Conservation (phyloP, 73 alveolate genomes). For the Paramecium sexaurelia region DNA sequence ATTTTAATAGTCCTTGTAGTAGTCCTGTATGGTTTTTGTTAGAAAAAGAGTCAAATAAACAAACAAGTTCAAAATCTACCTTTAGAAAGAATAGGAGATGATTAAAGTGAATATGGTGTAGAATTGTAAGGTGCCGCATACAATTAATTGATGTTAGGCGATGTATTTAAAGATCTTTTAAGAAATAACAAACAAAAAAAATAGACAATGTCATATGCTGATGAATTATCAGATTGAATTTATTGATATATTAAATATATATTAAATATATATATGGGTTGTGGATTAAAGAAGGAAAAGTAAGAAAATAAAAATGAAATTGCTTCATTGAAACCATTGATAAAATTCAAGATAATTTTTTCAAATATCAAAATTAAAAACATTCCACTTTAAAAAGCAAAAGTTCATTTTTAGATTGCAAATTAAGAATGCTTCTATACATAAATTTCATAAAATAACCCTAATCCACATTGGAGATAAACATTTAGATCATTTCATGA, state of each 20-base stretch:
- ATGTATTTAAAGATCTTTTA: neutral
- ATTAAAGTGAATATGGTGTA: neutral
- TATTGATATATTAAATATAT: neutral
- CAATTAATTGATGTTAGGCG: neutral
- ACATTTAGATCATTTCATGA: neutral
- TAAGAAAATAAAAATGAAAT: neutral
- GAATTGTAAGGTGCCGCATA: neutral
- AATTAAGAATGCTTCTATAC: neutral
- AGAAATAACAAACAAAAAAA: neutral
- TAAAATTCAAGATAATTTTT: slow-evolving; percentile 1
- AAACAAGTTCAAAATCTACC: neutral
- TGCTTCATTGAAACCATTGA: neutral
- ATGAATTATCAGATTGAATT: neutral
- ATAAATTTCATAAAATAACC: neutral
- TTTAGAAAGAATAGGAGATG: neutral
- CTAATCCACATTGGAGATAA: slow-evolving; percentile 53
- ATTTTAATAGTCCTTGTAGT: neutral
- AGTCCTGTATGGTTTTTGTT: neutral
- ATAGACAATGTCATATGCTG: neutral
- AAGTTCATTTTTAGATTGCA: neutral
- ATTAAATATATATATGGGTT: slow-evolving; percentile 22
- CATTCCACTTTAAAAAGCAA: neutral
- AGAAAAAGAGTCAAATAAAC: neutral
- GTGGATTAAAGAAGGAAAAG: neutral
- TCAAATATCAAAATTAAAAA: slow-evolving; percentile 47